Evolutionary conservation across 495 filamentous ascomycete species (phyloP), one percentile per base, ranked within the genome.

Genomic region (Articulospora tetracladia): DNA sequence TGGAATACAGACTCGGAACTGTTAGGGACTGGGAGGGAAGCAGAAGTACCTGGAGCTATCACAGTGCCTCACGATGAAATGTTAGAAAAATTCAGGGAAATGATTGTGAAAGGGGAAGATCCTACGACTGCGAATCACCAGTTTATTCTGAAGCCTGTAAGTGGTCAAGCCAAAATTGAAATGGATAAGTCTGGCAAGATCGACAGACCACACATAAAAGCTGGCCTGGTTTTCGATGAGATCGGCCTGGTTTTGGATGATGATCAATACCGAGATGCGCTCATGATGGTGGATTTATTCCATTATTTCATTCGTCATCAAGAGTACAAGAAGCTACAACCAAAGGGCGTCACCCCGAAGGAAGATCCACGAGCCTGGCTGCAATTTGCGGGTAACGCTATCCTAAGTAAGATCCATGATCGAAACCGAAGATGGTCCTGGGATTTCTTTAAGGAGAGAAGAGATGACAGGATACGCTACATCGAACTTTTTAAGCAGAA

Each of bases 211-310:
- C 93, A 92, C 67, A 86, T 96, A 75, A 97, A 97, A 74, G 90
- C 94, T 19, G 86, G 85, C 23, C 74, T 98, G 25, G 77, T 96
- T 10, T 98, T 98, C 66, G 91, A 98, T 66, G 94, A 98, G 69
- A 90, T 98, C 26, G 93, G 95, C 25, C 89, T 98, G 53, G 88
- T 98, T 19, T 78, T 98, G 19, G 94, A 98, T 69, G 92, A 98
- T 62, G 85, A 97, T 61, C 94, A 98, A 69, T 98, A 98, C 68
- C 89, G 95, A 23, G 94, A 98, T 77, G 90, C 86, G 0, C 75
- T 98, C 58, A 98, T 98, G 95, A 90, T 98, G 77, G 87, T 97
- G 8, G 94, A 98, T 70, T 82, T 97, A 4, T 98, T 98, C 77
- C 94, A 98, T 72, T 98, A 93, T 69, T 98, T 96, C 70, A 90